Percentiles rank a stretch among this genome's conserved stretches.
Conservation (phyloP, 257 asterid species). For the Pogostemon cablin region DNA sequence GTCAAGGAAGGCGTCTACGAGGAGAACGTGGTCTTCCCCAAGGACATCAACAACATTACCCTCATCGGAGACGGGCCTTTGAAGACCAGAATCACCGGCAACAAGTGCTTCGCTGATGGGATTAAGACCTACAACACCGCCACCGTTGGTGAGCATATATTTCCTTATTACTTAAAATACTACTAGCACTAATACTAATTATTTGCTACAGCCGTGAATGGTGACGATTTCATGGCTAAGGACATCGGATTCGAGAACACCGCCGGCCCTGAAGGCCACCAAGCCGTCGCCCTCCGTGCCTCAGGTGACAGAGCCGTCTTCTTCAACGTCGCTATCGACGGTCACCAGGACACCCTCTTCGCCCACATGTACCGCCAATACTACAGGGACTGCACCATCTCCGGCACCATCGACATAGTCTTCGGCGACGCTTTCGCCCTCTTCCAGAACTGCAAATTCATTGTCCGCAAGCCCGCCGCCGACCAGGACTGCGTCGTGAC, state of each 20-base stretch:
- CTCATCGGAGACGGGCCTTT: slow-evolving; percentile 66
- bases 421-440: slow-evolving; percentile 53
- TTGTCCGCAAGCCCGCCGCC: slow-evolving; percentile 47
- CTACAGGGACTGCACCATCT: slow-evolving; percentile 56
- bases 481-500: slow-evolving; percentile 54
- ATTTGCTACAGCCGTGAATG: slow-evolving; percentile 43
- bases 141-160: slow-evolving; percentile 37
- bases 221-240: slow-evolving; percentile 42
- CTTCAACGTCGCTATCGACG: slow-evolving; percentile 50
- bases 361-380: slow-evolving; percentile 51
- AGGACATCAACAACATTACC: slow-evolving; percentile 38
- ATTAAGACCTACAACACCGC: slow-evolving; percentile 53
- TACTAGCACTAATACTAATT: no score
- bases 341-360: slow-evolving; percentile 63
- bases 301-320: slow-evolving; percentile 46
- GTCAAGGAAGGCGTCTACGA: slow-evolving; percentile 66
- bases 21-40: slow-evolving; percentile 50
- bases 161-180: no score
- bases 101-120: slow-evolving; percentile 44
- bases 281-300: slow-evolving; percentile 66
- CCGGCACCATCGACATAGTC: slow-evolving; percentile 67
- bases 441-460: slow-evolving; percentile 57
- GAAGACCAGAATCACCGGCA: slow-evolving; percentile 57
- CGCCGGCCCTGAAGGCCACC: slow-evolving; percentile 54
- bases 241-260: slow-evolving; percentile 61